phyloP scores from a whole-genome alignment of 768 basidiomycete genomes.

The Hygrophoropsis aurantiaca region DNA sequence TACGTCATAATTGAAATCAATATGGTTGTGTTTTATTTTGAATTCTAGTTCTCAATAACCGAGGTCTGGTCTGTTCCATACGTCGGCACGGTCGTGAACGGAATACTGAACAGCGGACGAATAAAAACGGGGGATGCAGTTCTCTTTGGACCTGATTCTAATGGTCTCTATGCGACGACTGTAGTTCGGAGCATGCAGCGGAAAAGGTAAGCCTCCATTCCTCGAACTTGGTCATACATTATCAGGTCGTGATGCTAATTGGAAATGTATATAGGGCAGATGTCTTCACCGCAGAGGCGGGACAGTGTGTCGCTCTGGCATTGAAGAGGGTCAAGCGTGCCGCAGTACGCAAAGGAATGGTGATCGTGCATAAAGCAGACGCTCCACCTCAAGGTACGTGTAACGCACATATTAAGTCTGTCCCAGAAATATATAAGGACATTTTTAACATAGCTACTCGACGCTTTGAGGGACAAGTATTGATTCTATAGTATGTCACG shows the following conservation, averaged over 20 bases:
- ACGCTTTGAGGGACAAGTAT: constrained; percentile 89
- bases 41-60: constrained; percentile 70
- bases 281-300: constrained; percentile 86
- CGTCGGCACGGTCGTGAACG: constrained; percentile 82
- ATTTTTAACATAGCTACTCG: constrained; percentile 63
- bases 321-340: constrained; percentile 83
- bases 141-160: constrained; percentile 87
- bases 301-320: constrained; percentile 92
- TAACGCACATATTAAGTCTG: too few species aligned
- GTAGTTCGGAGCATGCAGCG: constrained; percentile 91
- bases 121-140: constrained; percentile 80
- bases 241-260: too few species aligned
- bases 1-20: not conserved
- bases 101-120: constrained; percentile 75
- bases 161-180: constrained; percentile 82
- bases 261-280: constrained; percentile 54
- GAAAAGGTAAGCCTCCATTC: constrained; percentile 81
- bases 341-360: constrained; percentile 92
- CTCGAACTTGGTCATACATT: too few species aligned
- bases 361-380: constrained; percentile 80
- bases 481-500: constrained; percentile 82
- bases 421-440: constrained; percentile 4
- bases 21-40: constrained; percentile 4
- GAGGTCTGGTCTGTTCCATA: constrained; percentile 89
- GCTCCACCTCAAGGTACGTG: constrained; percentile 68